Evolutionary conservation across 2,329 filamentous ascomycete species (phyloP).

Genomic region (Diaporthe citrichinensis): DNA sequence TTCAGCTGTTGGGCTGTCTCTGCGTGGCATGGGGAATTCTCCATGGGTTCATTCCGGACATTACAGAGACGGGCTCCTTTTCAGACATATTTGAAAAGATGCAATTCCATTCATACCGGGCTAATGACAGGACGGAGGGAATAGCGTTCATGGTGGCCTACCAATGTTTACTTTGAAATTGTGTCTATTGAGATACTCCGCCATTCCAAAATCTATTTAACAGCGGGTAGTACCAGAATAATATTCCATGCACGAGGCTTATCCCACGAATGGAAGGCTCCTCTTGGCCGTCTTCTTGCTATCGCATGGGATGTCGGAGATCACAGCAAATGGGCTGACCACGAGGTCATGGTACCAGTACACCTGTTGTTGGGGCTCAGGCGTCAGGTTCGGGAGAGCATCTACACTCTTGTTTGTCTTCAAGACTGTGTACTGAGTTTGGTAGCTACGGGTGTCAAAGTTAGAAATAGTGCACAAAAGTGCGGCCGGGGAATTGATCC

Average conservation of each 20-base stretch:
- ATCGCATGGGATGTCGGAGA: constrained; percentile 38
- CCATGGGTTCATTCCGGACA: no score
- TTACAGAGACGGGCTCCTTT: no score
- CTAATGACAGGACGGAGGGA: no score
- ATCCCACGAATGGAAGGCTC: background rate
- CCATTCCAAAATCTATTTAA: background rate
- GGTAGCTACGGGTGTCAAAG: constrained; percentile 24
- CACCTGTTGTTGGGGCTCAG: constrained; percentile 36
- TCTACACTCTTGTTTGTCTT: constrained; percentile 35
- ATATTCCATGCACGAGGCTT: background rate
- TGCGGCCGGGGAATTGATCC: background rate
- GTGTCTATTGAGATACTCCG: no score
- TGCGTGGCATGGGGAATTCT: no score
- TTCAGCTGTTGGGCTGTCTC: no score
- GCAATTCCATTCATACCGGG: no score
- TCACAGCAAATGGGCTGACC: constrained; percentile 21
- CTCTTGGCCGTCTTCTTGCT: constrained; percentile 27
- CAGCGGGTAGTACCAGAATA: accelerated
- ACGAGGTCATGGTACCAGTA: constrained; percentile 39
- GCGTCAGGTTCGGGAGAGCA: constrained; percentile 33
- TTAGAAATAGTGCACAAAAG: background rate
- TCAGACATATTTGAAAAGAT: no score
- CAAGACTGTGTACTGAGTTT: constrained; percentile 40
- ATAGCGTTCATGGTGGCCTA: no score
- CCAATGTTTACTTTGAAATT: no score